Conservation (phyloP, 2,329 filamentous ascomycete species). For the Diatrype stigma region DNA sequence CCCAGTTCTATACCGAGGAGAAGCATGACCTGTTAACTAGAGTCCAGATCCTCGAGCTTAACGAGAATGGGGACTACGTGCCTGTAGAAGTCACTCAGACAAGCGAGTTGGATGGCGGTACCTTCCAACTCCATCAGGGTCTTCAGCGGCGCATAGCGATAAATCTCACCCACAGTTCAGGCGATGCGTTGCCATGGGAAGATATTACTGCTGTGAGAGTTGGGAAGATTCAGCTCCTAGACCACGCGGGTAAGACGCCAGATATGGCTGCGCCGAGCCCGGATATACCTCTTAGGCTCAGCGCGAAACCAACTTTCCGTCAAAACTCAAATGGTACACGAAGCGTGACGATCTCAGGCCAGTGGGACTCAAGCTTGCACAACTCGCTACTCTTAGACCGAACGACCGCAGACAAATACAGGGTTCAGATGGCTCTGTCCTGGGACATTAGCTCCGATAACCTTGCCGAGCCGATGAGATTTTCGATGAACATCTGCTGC, state of each 20-base stretch:
- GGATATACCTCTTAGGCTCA: conserved; percentile 72
- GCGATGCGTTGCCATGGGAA: conserved; percentile 83
- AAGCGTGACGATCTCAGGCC: conserved; percentile 79
- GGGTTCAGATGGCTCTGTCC: conserved; percentile 78
- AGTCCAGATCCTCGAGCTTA: conserved; percentile 84
- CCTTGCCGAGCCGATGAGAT: conserved; percentile 82
- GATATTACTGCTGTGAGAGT: conserved; percentile 74
- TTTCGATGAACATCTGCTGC: conserved; percentile 73
- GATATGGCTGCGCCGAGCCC: conserved; percentile 69
- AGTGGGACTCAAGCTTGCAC: conserved; percentile 96
- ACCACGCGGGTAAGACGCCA: conserved; percentile 78
- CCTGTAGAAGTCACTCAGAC: conserved; percentile 90
- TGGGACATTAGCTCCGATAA: conserved; percentile 85
- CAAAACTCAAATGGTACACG: conserved; percentile 87
- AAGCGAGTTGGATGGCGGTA: conserved; percentile 77
- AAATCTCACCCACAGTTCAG: conserved; percentile 86
- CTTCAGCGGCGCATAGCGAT: conserved; percentile 84
- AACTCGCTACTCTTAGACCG: conserved; percentile 90
- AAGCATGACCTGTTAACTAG: conserved; percentile 88
- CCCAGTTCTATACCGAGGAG: conserved; percentile 89
- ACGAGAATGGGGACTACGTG: conserved; percentile 84
- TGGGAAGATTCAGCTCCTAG: conserved; percentile 76
- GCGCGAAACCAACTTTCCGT: conserved; percentile 73
- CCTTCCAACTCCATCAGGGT: conserved; percentile 93
- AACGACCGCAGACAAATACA: conserved; percentile 86